Percentiles rank a stretch among this genome's conserved stretches.
These are phyloP conservation scores for Arctium minus DNA, from an alignment of 129 eudicot species.

Conservation along the genomic window DNA sequence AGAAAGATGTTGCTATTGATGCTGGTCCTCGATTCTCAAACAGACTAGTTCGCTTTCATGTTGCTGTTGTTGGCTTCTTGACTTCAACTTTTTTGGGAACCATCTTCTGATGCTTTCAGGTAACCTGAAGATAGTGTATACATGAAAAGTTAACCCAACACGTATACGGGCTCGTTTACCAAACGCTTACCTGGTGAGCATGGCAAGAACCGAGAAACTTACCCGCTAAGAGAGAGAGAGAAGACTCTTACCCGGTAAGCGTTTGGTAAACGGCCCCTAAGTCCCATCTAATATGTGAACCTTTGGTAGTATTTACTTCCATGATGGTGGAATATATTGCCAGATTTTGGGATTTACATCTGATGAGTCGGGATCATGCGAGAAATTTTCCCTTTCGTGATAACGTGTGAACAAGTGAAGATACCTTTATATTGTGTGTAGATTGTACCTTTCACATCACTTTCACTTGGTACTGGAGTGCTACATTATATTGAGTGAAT, in stretches of 20 bases:
- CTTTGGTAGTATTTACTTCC: neutral
- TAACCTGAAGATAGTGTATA: constrained; percentile 40
- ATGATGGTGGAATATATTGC: neutral
- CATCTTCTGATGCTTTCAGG: constrained; percentile 76
- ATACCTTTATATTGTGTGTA: neutral
- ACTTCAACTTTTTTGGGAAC: constrained; percentile 55
- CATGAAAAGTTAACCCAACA: neutral
- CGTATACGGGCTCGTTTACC: neutral
- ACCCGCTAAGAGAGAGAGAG: no score
- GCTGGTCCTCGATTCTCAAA: constrained; percentile 53
- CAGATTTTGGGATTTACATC: neutral
- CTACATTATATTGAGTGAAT: neutral
- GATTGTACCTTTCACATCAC: neutral
- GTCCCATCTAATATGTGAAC: neutral
- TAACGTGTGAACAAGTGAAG: neutral
- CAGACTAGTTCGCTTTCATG: constrained; percentile 83
- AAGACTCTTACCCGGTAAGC: no score
- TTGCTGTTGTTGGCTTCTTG: constrained; percentile 66
- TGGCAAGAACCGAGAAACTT: no score
- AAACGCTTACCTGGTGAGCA: no score
- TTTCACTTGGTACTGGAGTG: neutral
- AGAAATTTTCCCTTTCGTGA: neutral
- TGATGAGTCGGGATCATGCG: neutral
- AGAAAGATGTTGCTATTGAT: constrained; percentile 20
- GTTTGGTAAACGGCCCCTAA: no score